Conservation (phyloP, 495 filamentous ascomycete species). For the Margaritispora aquatica region DNA sequence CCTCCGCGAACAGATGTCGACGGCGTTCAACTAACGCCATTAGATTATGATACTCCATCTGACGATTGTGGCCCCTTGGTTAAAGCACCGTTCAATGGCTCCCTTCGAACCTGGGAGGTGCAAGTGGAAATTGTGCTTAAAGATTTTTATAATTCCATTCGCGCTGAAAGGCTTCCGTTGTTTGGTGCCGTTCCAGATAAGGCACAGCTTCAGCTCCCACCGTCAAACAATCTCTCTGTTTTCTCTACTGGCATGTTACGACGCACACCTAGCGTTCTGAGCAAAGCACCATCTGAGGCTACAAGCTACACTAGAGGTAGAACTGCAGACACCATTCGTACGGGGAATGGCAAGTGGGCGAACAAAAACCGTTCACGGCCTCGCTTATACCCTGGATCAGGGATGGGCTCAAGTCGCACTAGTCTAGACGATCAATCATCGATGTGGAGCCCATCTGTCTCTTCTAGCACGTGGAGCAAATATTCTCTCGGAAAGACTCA, state of each 20-base stretch:
- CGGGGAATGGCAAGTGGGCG: conserved; percentile 64
- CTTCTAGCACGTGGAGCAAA: conserved; percentile 86
- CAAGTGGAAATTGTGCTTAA: conserved; percentile 87
- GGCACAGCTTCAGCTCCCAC: conserved; percentile 23
- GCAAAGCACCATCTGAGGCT: conserved; percentile 76
- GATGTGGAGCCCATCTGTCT: conserved; percentile 84
- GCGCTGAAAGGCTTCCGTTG: conserved; percentile 75
- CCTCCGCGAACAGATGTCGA: conserved; percentile 37
- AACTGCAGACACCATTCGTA: conserved; percentile 53
- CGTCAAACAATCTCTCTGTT: conserved; percentile 43
- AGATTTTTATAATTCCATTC: conserved; percentile 86
- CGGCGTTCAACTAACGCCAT: conserved; percentile 13
- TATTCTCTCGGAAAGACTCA: conserved; percentile 84
- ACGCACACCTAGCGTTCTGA: conserved; percentile 81
- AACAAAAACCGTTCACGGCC: conserved; percentile 82
- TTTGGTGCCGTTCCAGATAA: conserved; percentile 47
- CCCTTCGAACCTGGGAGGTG: conserved; percentile 75
- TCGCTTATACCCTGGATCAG: conserved; percentile 68
- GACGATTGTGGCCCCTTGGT: conserved; percentile 64
- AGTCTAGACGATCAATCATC: conserved; percentile 89
- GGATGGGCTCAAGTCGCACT: conserved; percentile 85
- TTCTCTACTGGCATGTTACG: conserved; percentile 61
- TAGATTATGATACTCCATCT: conserved; percentile 22
- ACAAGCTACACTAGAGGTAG: conserved; percentile 66
- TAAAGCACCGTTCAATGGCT: conserved; percentile 69